phyloP scores from a whole-genome alignment of 2,329 filamentous ascomycete species.

The Trichoderma sp. region DNA sequence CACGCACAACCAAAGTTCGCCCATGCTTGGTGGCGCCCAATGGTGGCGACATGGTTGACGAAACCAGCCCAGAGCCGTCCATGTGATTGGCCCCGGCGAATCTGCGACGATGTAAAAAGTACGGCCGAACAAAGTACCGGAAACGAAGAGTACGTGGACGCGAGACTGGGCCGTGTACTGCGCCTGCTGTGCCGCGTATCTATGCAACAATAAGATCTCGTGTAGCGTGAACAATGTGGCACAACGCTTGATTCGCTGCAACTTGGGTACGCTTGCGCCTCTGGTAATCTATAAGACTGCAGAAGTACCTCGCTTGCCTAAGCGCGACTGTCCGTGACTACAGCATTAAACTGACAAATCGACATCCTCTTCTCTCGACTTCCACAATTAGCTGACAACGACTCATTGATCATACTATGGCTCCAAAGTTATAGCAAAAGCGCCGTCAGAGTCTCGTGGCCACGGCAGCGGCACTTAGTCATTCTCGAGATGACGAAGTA shows the following conservation, averaged over 20 bases:
- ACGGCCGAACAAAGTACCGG: neutral
- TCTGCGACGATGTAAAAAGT: neutral
- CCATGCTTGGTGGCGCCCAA: neutral
- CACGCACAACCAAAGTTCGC: too few species aligned
- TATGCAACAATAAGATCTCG: neutral
- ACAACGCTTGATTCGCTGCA: neutral
- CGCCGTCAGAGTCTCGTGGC: neutral
- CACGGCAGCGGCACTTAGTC: neutral
- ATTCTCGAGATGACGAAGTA: neutral
- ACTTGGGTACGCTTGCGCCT: neutral
- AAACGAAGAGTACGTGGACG: neutral
- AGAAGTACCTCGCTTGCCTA: neutral
- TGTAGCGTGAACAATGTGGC: neutral
- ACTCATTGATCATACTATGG: neutral
- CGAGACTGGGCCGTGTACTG: neutral
- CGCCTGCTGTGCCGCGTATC: neutral
- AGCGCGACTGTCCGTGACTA: neutral
- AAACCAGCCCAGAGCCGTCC: neutral
- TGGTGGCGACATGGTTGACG: slow-evolving; percentile 11
- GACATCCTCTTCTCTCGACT: neutral
- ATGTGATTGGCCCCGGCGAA: neutral
- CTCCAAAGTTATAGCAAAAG: neutral
- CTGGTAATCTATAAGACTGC: neutral
- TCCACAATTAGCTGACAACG: neutral
- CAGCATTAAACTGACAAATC: neutral